A percentile compares a stretch with the other conserved stretches of the same genome.
Evolutionary conservation across 2,329 filamentous ascomycete genomes (phyloP).

Genomic region (Claviceps digitariae): DNA sequence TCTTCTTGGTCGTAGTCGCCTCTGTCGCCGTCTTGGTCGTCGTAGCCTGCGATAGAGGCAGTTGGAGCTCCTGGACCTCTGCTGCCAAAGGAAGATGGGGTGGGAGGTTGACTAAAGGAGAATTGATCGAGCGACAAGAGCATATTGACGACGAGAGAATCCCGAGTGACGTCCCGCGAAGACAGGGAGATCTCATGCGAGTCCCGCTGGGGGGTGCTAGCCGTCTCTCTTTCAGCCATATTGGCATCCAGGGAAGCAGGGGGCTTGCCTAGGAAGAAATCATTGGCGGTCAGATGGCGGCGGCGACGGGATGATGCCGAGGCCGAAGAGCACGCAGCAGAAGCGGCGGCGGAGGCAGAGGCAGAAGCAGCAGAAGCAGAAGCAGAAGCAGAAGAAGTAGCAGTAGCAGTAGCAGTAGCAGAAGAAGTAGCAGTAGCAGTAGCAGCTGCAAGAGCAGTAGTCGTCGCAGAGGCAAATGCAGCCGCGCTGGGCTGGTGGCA

Average conservation of each 20-base stretch:
- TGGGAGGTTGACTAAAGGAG: slow-evolving; percentile 35
- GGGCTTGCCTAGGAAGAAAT: slow-evolving; percentile 13
- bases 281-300: slow-evolving; percentile 9
- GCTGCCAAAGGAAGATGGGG: slow-evolving; percentile 1
- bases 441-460: background rate
- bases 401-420: background rate
- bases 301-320: slow-evolving; percentile 1
- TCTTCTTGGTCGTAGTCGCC: background rate
- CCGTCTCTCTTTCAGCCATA: slow-evolving; percentile 14
- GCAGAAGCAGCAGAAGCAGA: background rate
- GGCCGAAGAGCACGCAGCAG: background rate
- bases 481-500: background rate
- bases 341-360: background rate
- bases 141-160: slow-evolving; percentile 93
- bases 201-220: slow-evolving; percentile 32
- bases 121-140: slow-evolving; percentile 83
- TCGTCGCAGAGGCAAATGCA: background rate
- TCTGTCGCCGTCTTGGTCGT: background rate
- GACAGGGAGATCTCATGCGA: slow-evolving; percentile 80
- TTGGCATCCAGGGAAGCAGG: slow-evolving; percentile 8
- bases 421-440: background rate
- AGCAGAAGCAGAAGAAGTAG: background rate
- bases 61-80: slow-evolving; percentile 10
- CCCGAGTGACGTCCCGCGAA: slow-evolving; percentile 62
- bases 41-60: slow-evolving; percentile 7